Conservation (phyloP, 345 rosid species). For the Isatis tinctoria region DNA sequence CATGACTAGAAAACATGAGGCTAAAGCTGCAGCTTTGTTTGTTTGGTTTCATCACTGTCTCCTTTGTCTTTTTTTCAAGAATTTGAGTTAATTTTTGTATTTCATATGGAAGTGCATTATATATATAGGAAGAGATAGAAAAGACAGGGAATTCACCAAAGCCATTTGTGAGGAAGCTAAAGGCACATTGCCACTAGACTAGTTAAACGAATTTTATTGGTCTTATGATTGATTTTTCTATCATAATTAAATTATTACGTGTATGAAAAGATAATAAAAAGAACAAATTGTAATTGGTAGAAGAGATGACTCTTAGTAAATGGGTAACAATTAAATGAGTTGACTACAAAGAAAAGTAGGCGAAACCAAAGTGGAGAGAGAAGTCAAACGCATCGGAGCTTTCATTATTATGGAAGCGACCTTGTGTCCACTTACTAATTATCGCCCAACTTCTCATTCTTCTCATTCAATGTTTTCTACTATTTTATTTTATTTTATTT, state of each 20-base stretch:
- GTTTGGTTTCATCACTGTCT: too few species aligned
- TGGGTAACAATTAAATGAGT: slow-evolving; percentile 17
- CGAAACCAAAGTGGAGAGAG: not conserved
- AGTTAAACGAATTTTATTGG: not conserved
- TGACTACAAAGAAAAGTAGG: slow-evolving; percentile 19
- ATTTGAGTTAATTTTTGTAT: too few species aligned
- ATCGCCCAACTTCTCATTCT: not conserved
- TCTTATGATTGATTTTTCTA: not conserved
- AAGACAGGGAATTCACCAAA: too few species aligned
- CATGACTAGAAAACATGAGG: not conserved
- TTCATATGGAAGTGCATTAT: too few species aligned
- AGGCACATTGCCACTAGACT: not conserved
- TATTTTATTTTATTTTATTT: too few species aligned
- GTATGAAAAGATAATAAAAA: not conserved
- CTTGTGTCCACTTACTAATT: not conserved
- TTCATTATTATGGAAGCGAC: slow-evolving; percentile 29
- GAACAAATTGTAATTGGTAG: slow-evolving; percentile 11
- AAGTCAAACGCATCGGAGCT: slow-evolving; percentile 20
- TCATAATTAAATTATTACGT: not conserved
- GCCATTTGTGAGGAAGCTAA: too few species aligned
- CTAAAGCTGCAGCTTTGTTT: not conserved
- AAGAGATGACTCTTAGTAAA: slow-evolving; percentile 23
- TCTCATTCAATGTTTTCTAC: not conserved
- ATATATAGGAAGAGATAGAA: too few species aligned
- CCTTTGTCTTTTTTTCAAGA: too few species aligned